phyloP scores from a whole-genome alignment of 106 monocot species.

The Dioscorea dumetorum region DNA sequence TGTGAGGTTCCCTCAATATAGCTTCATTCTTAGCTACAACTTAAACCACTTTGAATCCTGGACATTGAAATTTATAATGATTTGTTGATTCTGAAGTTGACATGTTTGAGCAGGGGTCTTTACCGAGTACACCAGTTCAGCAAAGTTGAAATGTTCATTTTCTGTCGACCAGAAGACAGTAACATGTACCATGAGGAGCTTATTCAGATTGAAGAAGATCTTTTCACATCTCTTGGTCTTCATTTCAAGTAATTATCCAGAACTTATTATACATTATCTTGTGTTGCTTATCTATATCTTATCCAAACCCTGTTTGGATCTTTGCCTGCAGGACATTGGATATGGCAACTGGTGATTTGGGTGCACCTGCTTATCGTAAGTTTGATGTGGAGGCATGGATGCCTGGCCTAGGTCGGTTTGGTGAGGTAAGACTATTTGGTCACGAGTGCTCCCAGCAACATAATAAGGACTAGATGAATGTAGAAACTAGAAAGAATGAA shows the following conservation, averaged over 20 bases:
- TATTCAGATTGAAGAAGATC: slow-evolving; percentile 81
- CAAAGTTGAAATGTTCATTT: slow-evolving; percentile 98
- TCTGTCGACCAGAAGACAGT: slow-evolving; percentile 89
- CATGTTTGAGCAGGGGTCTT: slow-evolving; percentile 55
- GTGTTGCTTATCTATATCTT: not conserved
- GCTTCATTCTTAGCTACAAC: too few species aligned
- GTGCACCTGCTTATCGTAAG: slow-evolving; percentile 94
- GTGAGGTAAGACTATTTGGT: slow-evolving; percentile 51
- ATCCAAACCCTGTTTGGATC: not conserved
- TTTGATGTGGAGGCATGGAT: slow-evolving; percentile 99
- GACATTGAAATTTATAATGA: too few species aligned
- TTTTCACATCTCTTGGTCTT: slow-evolving; percentile 87
- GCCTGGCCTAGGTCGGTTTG: slow-evolving; percentile 90
- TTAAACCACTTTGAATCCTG: too few species aligned
- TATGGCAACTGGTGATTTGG: slow-evolving; percentile 93
- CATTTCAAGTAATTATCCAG: slow-evolving; percentile 73
- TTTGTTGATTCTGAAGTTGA: not conserved
- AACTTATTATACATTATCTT: not conserved
- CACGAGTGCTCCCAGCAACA: too few species aligned
- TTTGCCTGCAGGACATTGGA: slow-evolving; percentile 68
- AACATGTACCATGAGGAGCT: slow-evolving; percentile 79
- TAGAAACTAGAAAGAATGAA: too few species aligned
- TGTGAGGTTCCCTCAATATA: too few species aligned
- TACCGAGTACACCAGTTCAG: slow-evolving; percentile 98
- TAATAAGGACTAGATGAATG: too few species aligned